These are phyloP conservation scores for Aspergillus bombycis DNA, from an alignment of 2,329 filamentous ascomycete species.

Conservation along the genomic window DNA sequence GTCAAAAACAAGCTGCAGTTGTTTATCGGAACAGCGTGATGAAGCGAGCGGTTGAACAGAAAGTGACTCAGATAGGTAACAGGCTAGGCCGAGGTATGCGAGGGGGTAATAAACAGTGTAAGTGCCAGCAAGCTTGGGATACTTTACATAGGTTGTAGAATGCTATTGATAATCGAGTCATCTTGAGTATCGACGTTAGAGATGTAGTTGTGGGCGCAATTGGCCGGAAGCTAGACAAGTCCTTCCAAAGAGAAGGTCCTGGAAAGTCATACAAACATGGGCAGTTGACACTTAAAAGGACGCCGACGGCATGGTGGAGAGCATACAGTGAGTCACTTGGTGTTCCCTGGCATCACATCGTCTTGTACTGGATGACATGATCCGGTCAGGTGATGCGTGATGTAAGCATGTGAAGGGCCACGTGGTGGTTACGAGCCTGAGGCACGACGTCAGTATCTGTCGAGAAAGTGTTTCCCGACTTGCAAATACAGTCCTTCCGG, in stretches of 20 bases:
- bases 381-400: constrained; percentile 17
- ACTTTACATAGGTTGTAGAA: constrained; percentile 12
- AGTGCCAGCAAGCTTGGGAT: constrained; percentile 11
- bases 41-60: background rate
- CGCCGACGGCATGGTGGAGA: constrained; percentile 4
- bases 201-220: constrained; percentile 1
- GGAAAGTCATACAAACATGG: background rate
- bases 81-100: constrained; percentile 9
- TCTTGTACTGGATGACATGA: background rate
- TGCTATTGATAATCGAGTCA: constrained; percentile 21
- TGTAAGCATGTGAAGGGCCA: constrained; percentile 9
- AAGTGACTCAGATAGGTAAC: constrained; percentile 11
- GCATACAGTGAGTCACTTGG: constrained; percentile 8
- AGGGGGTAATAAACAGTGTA: constrained; percentile 6
- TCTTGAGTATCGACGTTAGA: constrained; percentile 17
- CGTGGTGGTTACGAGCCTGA: constrained; percentile 1
- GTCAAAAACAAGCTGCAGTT: background rate
- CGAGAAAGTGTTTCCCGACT: too few relatives aligned
- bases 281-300: constrained; percentile 5
- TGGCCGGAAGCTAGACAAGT: background rate
- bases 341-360: constrained; percentile 3
- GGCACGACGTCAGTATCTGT: background rate
- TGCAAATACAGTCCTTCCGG: background rate
- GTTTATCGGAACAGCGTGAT: background rate
- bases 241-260: background rate